Percentiles rank a stretch among this genome's conserved stretches.
Evolutionary conservation across 2,329 filamentous ascomycete species (phyloP).

Genomic region (Shiraia bambusicola): DNA sequence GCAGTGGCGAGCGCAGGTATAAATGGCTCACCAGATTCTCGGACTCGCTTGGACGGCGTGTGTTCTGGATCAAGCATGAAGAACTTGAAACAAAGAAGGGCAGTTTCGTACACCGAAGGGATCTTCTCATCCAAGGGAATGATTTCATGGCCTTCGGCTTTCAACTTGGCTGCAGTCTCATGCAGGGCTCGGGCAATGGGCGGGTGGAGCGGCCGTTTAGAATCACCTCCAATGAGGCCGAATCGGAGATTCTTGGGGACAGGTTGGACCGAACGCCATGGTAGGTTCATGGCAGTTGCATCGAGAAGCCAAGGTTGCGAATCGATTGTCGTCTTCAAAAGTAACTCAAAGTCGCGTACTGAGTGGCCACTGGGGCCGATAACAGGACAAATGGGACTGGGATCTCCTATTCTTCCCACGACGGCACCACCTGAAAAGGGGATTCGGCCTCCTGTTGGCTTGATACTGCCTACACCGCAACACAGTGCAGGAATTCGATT

Average conservation of each 20-base stretch:
- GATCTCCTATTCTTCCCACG: constrained; percentile 35
- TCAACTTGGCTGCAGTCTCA: constrained; percentile 43
- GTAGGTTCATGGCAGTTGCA: constrained; percentile 43
- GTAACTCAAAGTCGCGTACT: constrained; percentile 44
- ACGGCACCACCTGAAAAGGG: constrained; percentile 44
- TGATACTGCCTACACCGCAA: constrained; percentile 50
- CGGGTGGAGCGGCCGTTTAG: constrained; percentile 53
- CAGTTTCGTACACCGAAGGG: constrained; percentile 33
- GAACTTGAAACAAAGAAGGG: constrained; percentile 45
- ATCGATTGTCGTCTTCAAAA: constrained; percentile 47
- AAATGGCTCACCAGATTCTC: constrained; percentile 47
- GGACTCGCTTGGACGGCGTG: constrained; percentile 37
- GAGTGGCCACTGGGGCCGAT: constrained; percentile 50
- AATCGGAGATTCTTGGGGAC: constrained; percentile 43
- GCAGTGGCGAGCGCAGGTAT: constrained; percentile 45
- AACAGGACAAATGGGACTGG: constrained; percentile 38
- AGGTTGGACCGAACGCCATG: constrained; percentile 47
- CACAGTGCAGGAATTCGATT: constrained; percentile 88
- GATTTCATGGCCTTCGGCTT: constrained; percentile 50
- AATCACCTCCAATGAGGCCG: constrained; percentile 53
- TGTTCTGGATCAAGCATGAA: constrained; percentile 46
- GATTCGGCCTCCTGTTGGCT: constrained; percentile 55
- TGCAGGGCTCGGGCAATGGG: constrained; percentile 52
- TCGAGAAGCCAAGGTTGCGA: constrained; percentile 52
- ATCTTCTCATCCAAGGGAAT: constrained; percentile 29